Percentiles rank a stretch among this genome's conserved stretches.
Conservation (phyloP, 2,329 filamentous ascomycete species). For the Cadophora luteo-olivacea region DNA sequence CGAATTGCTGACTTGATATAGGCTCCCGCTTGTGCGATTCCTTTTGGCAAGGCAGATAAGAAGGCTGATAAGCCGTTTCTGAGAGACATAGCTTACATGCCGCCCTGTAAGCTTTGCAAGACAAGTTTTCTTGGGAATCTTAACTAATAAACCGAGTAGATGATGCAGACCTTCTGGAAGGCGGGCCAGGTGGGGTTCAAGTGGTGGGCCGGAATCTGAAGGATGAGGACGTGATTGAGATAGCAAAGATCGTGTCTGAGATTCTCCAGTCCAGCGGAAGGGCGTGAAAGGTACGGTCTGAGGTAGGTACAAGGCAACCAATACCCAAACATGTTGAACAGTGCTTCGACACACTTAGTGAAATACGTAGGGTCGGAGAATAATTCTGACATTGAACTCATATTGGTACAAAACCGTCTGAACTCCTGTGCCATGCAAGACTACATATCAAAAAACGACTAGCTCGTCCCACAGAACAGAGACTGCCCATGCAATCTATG, state of each 20-base stretch:
- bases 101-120: too few relatives aligned
- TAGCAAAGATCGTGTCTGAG: slow-evolving; percentile 6
- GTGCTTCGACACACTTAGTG: neutral
- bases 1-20: too few relatives aligned
- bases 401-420: slow-evolving; percentile 14
- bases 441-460: neutral
- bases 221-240: slow-evolving; percentile 20
- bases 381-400: neutral
- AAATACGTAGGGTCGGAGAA: neutral
- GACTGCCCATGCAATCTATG: slow-evolving; percentile 12
- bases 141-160: too few relatives aligned
- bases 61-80: too few relatives aligned
- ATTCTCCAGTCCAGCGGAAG: neutral
- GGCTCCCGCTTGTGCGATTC: too few relatives aligned
- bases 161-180: too few relatives aligned
- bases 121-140: too few relatives aligned
- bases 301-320: neutral
- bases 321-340: neutral
- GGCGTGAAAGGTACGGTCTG: neutral
- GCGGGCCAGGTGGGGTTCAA: too few relatives aligned
- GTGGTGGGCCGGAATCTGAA: neutral
- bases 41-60: too few relatives aligned
- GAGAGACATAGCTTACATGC: too few relatives aligned
- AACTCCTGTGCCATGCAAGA: slow-evolving; percentile 19
- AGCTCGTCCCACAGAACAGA: neutral